Evolutionary conservation across 306 rosid species (phyloP).

Genomic region (Cicer yamashitae): DNA sequence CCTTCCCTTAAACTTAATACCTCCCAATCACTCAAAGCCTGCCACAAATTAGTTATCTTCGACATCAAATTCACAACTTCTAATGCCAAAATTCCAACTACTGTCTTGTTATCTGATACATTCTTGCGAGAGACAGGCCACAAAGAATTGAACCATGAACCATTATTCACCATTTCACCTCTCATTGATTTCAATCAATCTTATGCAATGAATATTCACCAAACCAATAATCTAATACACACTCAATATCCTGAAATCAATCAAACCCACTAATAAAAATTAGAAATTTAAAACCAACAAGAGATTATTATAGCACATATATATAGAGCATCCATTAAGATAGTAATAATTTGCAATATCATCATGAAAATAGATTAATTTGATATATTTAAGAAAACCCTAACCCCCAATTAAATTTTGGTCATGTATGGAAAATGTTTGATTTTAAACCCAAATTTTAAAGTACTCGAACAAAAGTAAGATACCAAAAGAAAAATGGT

Average conservation of each 20-base stretch:
- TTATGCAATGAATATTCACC: slow-evolving; percentile 31
- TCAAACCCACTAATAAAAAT: slow-evolving; percentile 33
- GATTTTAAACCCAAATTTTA: not conserved
- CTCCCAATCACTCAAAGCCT: slow-evolving; percentile 69
- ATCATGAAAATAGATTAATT: not conserved
- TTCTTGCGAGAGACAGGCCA: slow-evolving; percentile 68
- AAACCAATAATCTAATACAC: slow-evolving; percentile 29
- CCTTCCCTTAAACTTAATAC: slow-evolving; percentile 60
- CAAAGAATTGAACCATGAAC: slow-evolving; percentile 62
- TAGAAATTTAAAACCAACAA: slow-evolving; percentile 33
- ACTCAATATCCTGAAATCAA: slow-evolving; percentile 50
- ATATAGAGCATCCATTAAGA: not conserved
- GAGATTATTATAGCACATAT: not conserved
- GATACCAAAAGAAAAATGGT: too few species aligned
- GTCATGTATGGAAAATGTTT: slow-evolving; percentile 16
- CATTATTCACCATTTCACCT: slow-evolving; percentile 57
- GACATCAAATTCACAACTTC: slow-evolving; percentile 86
- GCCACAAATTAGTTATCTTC: slow-evolving; percentile 77
- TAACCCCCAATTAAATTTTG: slow-evolving; percentile 40
- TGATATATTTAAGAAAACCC: slow-evolving; percentile 7
- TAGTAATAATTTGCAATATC: not conserved
- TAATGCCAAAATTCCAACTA: slow-evolving; percentile 70
- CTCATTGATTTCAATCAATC: slow-evolving; percentile 50
- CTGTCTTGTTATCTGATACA: slow-evolving; percentile 57
- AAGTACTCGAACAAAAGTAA: too few species aligned